Evolutionary conservation across 208 protist genomes (phyloP), one percentile per base, ranked within the genome.

Genomic region (Trypanosoma melophagium): DNA sequence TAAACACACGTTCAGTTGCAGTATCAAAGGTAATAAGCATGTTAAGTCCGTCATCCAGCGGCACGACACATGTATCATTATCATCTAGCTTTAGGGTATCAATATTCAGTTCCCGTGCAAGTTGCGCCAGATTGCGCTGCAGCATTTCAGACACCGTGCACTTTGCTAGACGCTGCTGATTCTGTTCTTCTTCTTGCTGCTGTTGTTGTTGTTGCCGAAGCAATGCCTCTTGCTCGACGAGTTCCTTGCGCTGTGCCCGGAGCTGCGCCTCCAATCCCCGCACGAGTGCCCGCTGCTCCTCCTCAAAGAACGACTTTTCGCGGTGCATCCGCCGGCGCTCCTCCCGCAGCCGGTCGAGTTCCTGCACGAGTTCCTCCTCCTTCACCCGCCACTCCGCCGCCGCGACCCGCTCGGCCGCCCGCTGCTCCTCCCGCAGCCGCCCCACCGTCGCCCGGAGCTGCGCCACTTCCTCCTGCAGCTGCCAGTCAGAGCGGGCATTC

Each of bases 1-100:
- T 66, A 65, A 84, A 93, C 12, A 95, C 35, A 14, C 79, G 77
- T 66, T 87, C 85, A 19, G 87, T 85, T 17, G 68, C 63, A 24
- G 70, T 45, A 50, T 96, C 91, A 0, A 93, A 51, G 8, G 91
- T 94, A n/a, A 96, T 35, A 28, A 96, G 79, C 7, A 73, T 58
- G 24, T 56, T 62, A 24, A 44, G 8, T 4, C 50, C 60, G n/a
- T 64, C 45, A 1, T 71, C 67, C 2, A 90, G 61, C 0, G 78
- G 56, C 21, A 96, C 19, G 8, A 92, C 74, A 41, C 84, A 90
- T 0, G 91, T 94, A 55, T 90, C 67, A 56, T 84, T 90, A 9
- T 52, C 65, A 28, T 92, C 82, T 9, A 96, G 67, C 61, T 80
- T 19, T 31, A 93, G 14, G 12, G 53, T 9, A 7, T 49, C 31